A percentile compares a stretch with the other conserved stretches of the same genome.
Conservation (phyloP, 2,329 filamentous ascomycete species). For the Epichloe glyceriae region DNA sequence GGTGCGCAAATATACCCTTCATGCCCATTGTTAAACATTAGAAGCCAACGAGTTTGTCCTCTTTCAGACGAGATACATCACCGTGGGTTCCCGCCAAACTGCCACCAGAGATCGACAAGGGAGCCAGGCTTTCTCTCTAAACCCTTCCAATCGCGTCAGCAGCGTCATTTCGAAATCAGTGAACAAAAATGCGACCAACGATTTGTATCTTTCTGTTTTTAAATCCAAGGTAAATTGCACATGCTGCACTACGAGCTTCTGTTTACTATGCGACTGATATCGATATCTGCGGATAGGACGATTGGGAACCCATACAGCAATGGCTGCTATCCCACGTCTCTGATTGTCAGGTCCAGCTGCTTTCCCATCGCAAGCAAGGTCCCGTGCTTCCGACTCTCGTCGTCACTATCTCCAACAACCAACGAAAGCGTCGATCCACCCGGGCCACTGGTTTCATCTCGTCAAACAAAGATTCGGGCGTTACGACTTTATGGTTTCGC, state of each 20-base stretch:
- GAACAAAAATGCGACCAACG: slow-evolving; percentile 24
- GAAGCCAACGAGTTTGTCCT: slow-evolving; percentile 6
- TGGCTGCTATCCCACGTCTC: slow-evolving; percentile 38
- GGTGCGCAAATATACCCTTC: slow-evolving; percentile 21
- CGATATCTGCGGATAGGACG: slow-evolving; percentile 23
- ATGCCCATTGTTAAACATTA: not conserved
- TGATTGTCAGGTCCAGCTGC: slow-evolving; percentile 45
- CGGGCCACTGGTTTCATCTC: slow-evolving; percentile 44
- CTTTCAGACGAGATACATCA: slow-evolving; percentile 43
- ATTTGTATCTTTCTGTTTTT: slow-evolving; percentile 39
- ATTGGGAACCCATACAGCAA: slow-evolving; percentile 40
- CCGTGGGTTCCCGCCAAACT: slow-evolving; percentile 31
- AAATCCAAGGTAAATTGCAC: slow-evolving; percentile 36
- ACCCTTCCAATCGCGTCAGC: slow-evolving; percentile 25
- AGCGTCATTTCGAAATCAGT: slow-evolving; percentile 25
- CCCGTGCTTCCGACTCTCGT: slow-evolving; percentile 46
- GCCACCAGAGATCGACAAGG: slow-evolving; percentile 21
- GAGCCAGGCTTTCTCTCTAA: slow-evolving; percentile 26
- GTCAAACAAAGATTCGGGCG: slow-evolving; percentile 34
- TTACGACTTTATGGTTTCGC: slow-evolving; percentile 44
- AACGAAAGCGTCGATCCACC: slow-evolving; percentile 52
- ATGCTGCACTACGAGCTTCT: not conserved
- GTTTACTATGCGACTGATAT: not conserved
- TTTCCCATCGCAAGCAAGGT: slow-evolving; percentile 49
- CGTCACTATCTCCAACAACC: slow-evolving; percentile 44